Base-by-base conservation (phyloP, 208 protist genomes). In the Wallacemonas sp. region DNA sequence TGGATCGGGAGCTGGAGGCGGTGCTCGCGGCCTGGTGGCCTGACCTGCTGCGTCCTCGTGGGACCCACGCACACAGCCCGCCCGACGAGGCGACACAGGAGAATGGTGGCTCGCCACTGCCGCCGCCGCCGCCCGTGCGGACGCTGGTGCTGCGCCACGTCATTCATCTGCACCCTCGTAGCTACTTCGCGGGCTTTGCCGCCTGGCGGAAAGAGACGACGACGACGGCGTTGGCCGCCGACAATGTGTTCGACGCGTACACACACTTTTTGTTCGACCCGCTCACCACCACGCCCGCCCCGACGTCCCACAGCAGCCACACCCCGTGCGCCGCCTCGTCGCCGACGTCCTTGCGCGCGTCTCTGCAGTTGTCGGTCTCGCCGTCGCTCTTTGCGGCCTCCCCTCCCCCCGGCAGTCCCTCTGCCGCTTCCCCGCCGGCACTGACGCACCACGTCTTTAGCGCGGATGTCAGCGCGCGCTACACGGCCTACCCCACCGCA, bases 401-500 rank as follows among this genome's bases (percentile, higher is more conserved):
- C 5, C 20, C 22, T 2, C 1, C 23, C 1, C n/a, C 14, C 42
- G 20, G 7, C 10, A 7, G 8, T 8, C 10, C 23, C 50, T 7
- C 50, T 29, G 26, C 8, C 20, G 20, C 46, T 1, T 4, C 38
- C 3, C 23, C 33, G 25, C 18, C 5, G 2, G 62, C 26, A 32
- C 25, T 57, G 16, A 89, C 82, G 22, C 76, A 48, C 38, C 89
- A 95, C 38, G 64, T 92, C 39, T 95, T 93, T 57, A 86, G 81
- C 25, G 70, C 75, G 29, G 50, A 61, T 33, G 63, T 91, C 18
- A 76, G 84, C 52, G 46, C 45, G 11, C 50, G 67, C 50, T 93
- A 77, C 65, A 89, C 87, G 14, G 87, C 87, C 10, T 93, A 93
- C 61, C 90, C 90, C 0, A 96, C 90, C 11, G 90, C 90, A 4